A percentile compares a stretch with the other conserved stretches of the same genome.
phyloP scores from a whole-genome alignment of 1,139 yeast species.

The Saccharomyces hybrid region DNA sequence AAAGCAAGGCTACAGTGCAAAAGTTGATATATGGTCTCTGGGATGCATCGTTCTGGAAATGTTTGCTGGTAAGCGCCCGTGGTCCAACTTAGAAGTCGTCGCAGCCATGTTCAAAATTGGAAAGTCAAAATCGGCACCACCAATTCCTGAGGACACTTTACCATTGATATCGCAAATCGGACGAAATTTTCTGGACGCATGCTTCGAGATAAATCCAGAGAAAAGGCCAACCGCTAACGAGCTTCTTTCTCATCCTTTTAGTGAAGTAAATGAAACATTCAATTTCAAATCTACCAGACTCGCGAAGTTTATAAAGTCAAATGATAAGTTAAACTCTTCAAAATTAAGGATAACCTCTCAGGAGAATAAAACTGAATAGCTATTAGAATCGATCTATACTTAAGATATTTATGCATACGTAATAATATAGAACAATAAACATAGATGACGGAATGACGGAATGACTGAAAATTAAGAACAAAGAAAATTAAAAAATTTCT shows the following conservation, averaged over 20 bases:
- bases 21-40: constrained; percentile 85
- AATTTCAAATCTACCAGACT: constrained; percentile 58
- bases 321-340: constrained; percentile 38
- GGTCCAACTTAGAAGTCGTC: constrained; percentile 74
- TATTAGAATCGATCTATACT: not conserved
- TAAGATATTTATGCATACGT: not conserved
- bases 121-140: constrained; percentile 79
- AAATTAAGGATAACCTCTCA: constrained; percentile 27
- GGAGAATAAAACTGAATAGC: constrained; percentile 7
- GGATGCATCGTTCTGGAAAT: constrained; percentile 96
- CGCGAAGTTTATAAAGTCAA: constrained; percentile 46
- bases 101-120: constrained; percentile 70
- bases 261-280: constrained; percentile 43
- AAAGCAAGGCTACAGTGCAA: constrained; percentile 92
- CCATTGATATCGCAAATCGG: constrained; percentile 59
- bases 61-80: constrained; percentile 81
- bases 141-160: constrained; percentile 81
- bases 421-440: not conserved
- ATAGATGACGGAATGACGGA: not conserved
- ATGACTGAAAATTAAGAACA: not conserved
- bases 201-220: constrained; percentile 78
- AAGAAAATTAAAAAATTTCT: not conserved
- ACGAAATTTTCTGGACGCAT: constrained; percentile 59
- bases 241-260: constrained; percentile 57
- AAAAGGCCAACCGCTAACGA: constrained; percentile 80